These are phyloP conservation scores for Colletotrichum tamarilloi DNA, from an alignment of 2,329 filamentous ascomycete genomes.

Conservation along the genomic window DNA sequence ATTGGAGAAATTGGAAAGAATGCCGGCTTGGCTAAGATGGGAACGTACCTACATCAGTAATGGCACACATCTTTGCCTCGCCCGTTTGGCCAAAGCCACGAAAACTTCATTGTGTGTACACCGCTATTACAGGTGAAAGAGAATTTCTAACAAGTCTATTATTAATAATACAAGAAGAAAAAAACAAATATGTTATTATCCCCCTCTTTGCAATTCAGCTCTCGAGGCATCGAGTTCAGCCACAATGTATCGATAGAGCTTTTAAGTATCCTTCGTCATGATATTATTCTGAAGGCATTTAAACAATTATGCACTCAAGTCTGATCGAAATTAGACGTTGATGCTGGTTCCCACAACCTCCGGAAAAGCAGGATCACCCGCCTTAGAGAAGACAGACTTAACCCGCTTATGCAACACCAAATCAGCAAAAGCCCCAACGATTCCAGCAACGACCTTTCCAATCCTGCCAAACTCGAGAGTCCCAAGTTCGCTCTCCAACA, in stretches of 20 bases:
- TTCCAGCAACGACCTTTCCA: slow-evolving; percentile 7
- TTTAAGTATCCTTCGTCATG: background rate
- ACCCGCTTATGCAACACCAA: background rate
- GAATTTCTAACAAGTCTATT: too few species aligned
- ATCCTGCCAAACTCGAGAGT: slow-evolving; percentile 17
- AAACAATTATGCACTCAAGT: too few species aligned
- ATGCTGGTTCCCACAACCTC: slow-evolving; percentile 3
- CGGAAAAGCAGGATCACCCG: background rate
- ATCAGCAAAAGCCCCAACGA: slow-evolving; percentile 12
- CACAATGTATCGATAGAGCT: background rate
- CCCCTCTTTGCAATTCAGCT: too few species aligned
- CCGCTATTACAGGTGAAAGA: background rate
- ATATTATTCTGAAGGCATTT: background rate
- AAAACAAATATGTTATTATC: too few species aligned
- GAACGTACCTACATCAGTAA: background rate
- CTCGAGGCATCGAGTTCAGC: too few species aligned
- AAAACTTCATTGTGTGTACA: background rate
- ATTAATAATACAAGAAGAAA: too few species aligned
- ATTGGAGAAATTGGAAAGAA: background rate
- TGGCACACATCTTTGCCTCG: background rate
- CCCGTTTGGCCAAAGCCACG: background rate
- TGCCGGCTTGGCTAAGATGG: background rate
- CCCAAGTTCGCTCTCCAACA: slow-evolving; percentile 34
- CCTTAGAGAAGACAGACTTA: background rate
- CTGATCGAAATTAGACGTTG: background rate